These are phyloP conservation scores for Fusarium setosum DNA, from an alignment of 2,329 filamentous ascomycete genomes.

Conservation along the genomic window DNA sequence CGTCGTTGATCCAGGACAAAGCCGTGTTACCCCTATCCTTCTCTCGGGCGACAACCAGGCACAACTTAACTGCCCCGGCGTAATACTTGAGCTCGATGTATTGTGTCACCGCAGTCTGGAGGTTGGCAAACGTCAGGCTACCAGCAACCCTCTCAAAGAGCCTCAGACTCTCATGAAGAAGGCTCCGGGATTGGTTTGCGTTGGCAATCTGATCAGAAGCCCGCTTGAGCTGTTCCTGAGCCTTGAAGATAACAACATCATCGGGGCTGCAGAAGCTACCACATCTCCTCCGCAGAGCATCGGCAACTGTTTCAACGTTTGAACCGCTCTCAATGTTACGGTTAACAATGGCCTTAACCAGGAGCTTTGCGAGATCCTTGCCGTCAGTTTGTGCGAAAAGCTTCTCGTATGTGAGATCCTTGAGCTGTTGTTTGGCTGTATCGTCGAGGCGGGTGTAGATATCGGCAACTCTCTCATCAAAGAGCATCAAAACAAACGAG, in stretches of 20 bases:
- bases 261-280: conserved; percentile 98
- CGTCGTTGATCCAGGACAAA: conserved; percentile 87
- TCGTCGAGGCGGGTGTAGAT: conserved; percentile 84
- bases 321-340: conserved; percentile 96
- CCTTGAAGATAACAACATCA: conserved; percentile 98
- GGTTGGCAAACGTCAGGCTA: conserved; percentile 82
- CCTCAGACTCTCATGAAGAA: conserved; percentile 89
- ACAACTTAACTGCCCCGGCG: conserved; percentile 91
- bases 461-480: conserved; percentile 92
- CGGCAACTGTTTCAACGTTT: conserved; percentile 96
- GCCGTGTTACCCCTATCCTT: conserved; percentile 90
- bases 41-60: conserved; percentile 83
- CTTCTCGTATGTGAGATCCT: conserved; percentile 85
- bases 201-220: conserved; percentile 83
- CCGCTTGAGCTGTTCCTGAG: conserved; percentile 92
- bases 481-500: conserved; percentile 93
- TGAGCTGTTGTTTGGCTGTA: conserved; percentile 74
- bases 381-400: conserved; percentile 85
- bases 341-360: conserved; percentile 98
- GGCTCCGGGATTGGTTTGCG: conserved; percentile 78
- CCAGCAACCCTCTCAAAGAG: conserved; percentile 91
- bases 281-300: conserved; percentile 90
- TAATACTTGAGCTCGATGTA: conserved; percentile 89
- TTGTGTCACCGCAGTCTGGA: conserved; percentile 80
- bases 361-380: conserved; percentile 89